Evolutionary conservation across 805 yeast species (phyloP).

Genomic region (Metschnikowia baotianmanensis): DNA sequence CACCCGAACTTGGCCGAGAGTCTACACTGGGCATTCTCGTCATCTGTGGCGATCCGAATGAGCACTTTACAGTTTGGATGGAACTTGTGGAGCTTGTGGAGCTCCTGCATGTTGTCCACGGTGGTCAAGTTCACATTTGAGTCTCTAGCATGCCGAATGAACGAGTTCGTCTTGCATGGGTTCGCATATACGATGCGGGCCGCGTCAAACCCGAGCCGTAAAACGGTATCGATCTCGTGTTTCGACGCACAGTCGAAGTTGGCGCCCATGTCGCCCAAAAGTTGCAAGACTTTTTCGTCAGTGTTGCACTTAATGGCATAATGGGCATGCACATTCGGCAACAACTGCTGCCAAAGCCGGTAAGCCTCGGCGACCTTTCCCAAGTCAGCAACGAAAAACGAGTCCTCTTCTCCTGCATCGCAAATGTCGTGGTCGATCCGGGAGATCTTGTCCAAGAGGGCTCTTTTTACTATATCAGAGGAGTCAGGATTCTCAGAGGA

Average conservation of each 20-base stretch:
- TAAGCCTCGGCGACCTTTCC: conserved; percentile 65
- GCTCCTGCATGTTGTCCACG: conserved; percentile 84
- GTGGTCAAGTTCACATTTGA: conserved; percentile 69
- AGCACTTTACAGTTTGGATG: conserved; percentile 72
- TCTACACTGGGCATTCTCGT: conserved; percentile 80
- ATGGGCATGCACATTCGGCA: conserved; percentile 81
- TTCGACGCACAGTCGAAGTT: conserved; percentile 94
- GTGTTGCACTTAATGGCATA: conserved; percentile 97
- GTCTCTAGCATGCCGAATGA: conserved; percentile 65
- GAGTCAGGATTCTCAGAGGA: too few relatives aligned
- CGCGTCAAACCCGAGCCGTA: conserved; percentile 61
- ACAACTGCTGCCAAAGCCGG: conserved; percentile 55
- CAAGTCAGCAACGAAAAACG: conserved; percentile 86
- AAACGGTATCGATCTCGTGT: conserved; percentile 69
- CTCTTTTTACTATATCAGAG: conserved; percentile 19
- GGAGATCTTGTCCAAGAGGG: conserved; percentile 40
- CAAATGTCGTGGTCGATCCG: conserved; percentile 55
- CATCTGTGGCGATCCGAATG: conserved; percentile 86
- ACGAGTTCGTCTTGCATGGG: conserved; percentile 89
- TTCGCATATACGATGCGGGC: conserved; percentile 82
- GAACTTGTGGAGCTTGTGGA: conserved; percentile 62
- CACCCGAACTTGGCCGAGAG: conserved; percentile 91
- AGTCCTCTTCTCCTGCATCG: conserved; percentile 74
- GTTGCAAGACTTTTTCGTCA: conserved; percentile 53
- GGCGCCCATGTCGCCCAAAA: conserved; percentile 60